These are phyloP conservation scores for Blastocystis sp. DNA, from an alignment of 352 stramenopile genomes.

Conservation along the genomic window DNA sequence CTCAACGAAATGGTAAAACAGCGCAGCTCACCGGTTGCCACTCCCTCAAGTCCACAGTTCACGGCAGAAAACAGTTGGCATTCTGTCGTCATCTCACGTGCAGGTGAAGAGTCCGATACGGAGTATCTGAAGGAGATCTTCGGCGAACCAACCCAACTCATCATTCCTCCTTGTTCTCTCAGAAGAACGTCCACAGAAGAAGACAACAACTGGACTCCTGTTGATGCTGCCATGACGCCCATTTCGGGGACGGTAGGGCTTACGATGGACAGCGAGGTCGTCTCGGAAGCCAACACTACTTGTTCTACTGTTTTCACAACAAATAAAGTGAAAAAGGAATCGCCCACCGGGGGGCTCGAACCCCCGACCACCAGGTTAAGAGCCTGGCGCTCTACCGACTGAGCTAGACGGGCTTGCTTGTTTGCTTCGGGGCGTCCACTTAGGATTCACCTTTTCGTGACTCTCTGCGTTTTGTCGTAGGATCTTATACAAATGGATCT, in stretches of 20 bases:
- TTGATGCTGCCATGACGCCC: constrained; percentile 42
- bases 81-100: background rate
- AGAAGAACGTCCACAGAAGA: constrained; percentile 32
- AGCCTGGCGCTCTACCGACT: background rate
- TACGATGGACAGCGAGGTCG: constrained; percentile 27
- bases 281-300: background rate
- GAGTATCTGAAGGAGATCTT: constrained; percentile 58
- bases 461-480: too few species aligned
- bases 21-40: background rate
- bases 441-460: background rate
- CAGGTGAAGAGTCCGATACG: constrained; percentile 2
- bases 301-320: constrained; percentile 18
- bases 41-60: background rate
- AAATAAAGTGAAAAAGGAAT: background rate
- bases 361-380: constrained; percentile 15
- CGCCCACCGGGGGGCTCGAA: constrained; percentile 5
- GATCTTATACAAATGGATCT: constrained; percentile 9
- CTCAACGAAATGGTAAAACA: constrained; percentile 48
- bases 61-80: background rate
- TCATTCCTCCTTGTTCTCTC: constrained; percentile 15
- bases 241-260: constrained; percentile 43
- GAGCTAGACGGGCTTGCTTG: background rate
- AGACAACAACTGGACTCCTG: constrained; percentile 44
- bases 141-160: background rate
- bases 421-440: background rate